These are phyloP conservation scores for Mycena polygramma DNA, from an alignment of 768 basidiomycete species.

Conservation along the genomic window DNA sequence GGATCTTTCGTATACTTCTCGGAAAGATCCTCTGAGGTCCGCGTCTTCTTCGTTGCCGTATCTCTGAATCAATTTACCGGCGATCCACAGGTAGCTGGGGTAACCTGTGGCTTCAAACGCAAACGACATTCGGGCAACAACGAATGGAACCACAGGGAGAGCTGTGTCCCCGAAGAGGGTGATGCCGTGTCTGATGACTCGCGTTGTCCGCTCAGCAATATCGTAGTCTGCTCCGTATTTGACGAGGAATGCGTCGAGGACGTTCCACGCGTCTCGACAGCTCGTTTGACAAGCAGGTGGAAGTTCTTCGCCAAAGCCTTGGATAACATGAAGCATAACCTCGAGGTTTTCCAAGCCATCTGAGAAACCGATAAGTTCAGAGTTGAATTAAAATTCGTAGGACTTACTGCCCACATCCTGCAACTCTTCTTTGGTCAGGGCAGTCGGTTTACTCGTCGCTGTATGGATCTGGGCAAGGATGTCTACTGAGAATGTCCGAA, in stretches of 20 bases:
- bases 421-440: conserved; percentile 79
- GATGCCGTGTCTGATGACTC: conserved; percentile 87
- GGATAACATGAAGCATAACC: conserved; percentile 88
- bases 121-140: conserved; percentile 80
- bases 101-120: conserved; percentile 86
- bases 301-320: conserved; percentile 85
- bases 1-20: conserved; percentile 78
- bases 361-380: conserved; percentile 44
- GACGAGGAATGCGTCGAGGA: conserved; percentile 84
- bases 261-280: conserved; percentile 82
- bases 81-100: conserved; percentile 94
- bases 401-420: conserved; percentile 75
- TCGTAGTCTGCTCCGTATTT: conserved; percentile 84
- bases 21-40: conserved; percentile 68
- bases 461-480: conserved; percentile 84
- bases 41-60: conserved; percentile 79
- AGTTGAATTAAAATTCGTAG: background rate
- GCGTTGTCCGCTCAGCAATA: conserved; percentile 86
- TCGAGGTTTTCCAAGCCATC: conserved; percentile 94
- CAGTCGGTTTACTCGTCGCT: conserved; percentile 63
- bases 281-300: conserved; percentile 85
- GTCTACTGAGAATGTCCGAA: conserved; percentile 89
- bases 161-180: conserved; percentile 81
- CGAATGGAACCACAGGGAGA: conserved; percentile 75
- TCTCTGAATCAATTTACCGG: conserved; percentile 83